Conservation (phyloP, 2,329 filamentous ascomycete species). For the Pestalotiopsis sp. region DNA sequence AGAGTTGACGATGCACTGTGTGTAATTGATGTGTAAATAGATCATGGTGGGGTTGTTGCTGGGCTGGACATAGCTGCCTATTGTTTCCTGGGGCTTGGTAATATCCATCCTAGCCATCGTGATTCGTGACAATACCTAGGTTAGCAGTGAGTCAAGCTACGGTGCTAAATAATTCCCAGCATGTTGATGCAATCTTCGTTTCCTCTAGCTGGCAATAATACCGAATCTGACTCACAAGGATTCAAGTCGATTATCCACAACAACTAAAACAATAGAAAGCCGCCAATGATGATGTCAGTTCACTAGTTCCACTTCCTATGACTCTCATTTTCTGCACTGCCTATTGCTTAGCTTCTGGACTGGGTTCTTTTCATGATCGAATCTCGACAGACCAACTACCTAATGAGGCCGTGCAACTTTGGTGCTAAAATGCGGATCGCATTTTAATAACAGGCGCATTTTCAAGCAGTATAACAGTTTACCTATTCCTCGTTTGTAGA, state of each 20-base stretch:
- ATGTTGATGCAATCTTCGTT: neutral
- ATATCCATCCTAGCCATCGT: neutral
- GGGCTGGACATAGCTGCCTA: neutral
- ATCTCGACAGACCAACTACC: too few species aligned
- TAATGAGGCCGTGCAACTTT: too few species aligned
- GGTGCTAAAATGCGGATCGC: too few species aligned
- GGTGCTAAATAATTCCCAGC: neutral
- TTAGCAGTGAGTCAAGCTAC: neutral
- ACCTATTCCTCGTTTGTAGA: neutral
- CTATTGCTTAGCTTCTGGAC: neutral
- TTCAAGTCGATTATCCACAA: neutral
- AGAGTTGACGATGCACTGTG: too few species aligned
- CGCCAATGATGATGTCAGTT: slow-evolving; percentile 10
- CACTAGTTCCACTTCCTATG: slow-evolving; percentile 7
- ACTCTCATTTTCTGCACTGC: slow-evolving; percentile 12
- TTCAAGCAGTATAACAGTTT: neutral
- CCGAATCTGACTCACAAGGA: neutral
- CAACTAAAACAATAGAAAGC: neutral
- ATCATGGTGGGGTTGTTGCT: neutral
- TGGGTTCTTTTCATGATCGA: neutral
- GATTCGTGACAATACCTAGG: neutral
- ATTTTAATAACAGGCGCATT: neutral
- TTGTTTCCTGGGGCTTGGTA: neutral
- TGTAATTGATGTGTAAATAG: neutral
- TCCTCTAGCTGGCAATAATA: neutral